phyloP scores from a whole-genome alignment of 345 rosid species.

The Populus davidiana region DNA sequence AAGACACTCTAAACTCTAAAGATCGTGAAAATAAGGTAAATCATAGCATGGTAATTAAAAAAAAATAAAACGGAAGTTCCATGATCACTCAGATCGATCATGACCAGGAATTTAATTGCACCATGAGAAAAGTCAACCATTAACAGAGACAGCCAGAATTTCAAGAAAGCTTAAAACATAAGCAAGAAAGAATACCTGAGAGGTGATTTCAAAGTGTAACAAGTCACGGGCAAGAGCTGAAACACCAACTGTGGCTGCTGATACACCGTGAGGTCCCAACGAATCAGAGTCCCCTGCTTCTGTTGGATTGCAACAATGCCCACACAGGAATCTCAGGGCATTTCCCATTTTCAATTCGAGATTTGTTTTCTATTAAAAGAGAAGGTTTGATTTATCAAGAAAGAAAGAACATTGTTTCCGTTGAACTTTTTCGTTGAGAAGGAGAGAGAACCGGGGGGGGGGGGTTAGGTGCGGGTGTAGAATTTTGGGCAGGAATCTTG shows the following conservation, averaged over 20 bases:
- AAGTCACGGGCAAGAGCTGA: constrained; percentile 82
- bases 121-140: background rate
- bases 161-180: background rate
- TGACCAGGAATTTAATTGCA: background rate
- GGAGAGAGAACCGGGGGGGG: background rate
- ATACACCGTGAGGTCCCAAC: constrained; percentile 48
- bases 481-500: background rate
- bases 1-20: too few species aligned
- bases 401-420: background rate
- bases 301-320: constrained; percentile 42
- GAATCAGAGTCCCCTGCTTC: constrained; percentile 37
- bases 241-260: constrained; percentile 56
- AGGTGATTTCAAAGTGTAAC: constrained; percentile 65
- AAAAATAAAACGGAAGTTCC: background rate
- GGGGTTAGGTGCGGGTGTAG: background rate
- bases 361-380: background rate
- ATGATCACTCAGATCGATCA: background rate
- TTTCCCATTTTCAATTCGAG: constrained; percentile 24
- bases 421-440: background rate
- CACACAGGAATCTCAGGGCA: constrained; percentile 39
- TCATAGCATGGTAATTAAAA: background rate
- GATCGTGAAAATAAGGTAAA: background rate
- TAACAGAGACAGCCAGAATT: background rate
- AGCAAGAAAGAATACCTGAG: constrained; percentile 45
- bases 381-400: background rate